Base-by-base conservation (phyloP, 129 eudicot species). In the Heracleum sosnowskyi region DNA sequence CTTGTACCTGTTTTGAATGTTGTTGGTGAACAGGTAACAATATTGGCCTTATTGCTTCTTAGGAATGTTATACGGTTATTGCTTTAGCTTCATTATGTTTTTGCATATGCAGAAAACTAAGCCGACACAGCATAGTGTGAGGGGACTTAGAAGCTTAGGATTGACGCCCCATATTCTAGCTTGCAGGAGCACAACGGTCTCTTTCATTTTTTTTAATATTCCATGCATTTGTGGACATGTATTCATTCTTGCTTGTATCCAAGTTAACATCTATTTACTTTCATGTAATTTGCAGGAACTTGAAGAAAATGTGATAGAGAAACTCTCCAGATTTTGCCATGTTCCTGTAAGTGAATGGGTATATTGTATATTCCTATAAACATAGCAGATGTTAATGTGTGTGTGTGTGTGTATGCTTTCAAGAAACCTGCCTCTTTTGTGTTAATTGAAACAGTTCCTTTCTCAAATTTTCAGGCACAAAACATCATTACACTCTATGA, bases 121-220 rank as follows among this genome's bases (percentile, higher is more conserved):
- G 80, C 98, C 98, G 35, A 95, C 98, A 22, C 98, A 95, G 77
- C 98, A 95, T 81, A 95, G 98, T 84, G 97, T 95, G 68, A 78
- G 96, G 78, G 96, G 91, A 42, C 85, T 95, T 77, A 79, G 98
- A 81, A 92, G 98, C 93, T 74, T 88, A 86, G 98, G 98, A 72
- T 84, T 95, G 78, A 82, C 78, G 63, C 97, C 98, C 17, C 62
- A 95, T 77, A 81, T 95, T 69, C 79, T 95, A 80, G 98, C 97
- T 69, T 95, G 98, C 76, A 93, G 98, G 82, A 95, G 98, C 85
- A 87, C 97, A 81, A 83, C 29, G 92, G 98, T 94, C 80, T 85
- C 69, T 64, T 63, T 80, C 73, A n/a, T 53, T 70, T 77, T 60
- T 80, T 26, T 15, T 66, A 34, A 47, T 63, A 11, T 33, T 10